phyloP scores from a whole-genome alignment of 2,329 filamentous ascomycete species.

The Ascochyta clinopodiicola region DNA sequence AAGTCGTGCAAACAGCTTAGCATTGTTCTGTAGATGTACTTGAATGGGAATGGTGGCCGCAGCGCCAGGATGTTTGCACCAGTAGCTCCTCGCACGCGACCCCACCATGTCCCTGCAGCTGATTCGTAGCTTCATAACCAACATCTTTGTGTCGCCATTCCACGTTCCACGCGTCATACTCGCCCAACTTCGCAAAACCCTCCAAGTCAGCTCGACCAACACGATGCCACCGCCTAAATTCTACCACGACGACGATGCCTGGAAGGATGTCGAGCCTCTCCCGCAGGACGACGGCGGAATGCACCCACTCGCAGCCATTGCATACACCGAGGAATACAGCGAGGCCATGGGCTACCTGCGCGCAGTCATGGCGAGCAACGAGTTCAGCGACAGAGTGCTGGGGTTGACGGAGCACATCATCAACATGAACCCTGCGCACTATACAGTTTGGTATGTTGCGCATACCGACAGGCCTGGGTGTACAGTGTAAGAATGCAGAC shows the following conservation, averaged over 20 bases:
- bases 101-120: slow-evolving; percentile 19
- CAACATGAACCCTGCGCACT: slow-evolving; percentile 91
- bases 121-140: slow-evolving; percentile 17
- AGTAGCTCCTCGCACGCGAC: slow-evolving; percentile 10
- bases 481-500: not conserved
- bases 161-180: slow-evolving; percentile 8
- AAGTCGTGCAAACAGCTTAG: slow-evolving; percentile 2
- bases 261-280: slow-evolving; percentile 85
- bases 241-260: slow-evolving; percentile 73
- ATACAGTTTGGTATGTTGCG: slow-evolving; percentile 81
- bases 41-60: slow-evolving; percentile 13
- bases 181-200: not conserved
- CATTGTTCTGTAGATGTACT: slow-evolving; percentile 15
- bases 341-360: slow-evolving; percentile 94
- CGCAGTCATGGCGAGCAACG: slow-evolving; percentile 88
- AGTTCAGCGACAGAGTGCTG: slow-evolving; percentile 79
- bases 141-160: slow-evolving; percentile 6
- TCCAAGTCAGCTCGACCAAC: not conserved
- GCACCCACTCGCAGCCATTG: slow-evolving; percentile 85
- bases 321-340: slow-evolving; percentile 87
- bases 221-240: slow-evolving; percentile 32
- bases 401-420: slow-evolving; percentile 89
- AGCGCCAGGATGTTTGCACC: slow-evolving; percentile 4
- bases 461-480: not conserved
- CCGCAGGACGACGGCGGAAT: slow-evolving; percentile 78